These are phyloP conservation scores for Pyrenula aspistea DNA, from an alignment of 495 filamentous ascomycete species.

Conservation along the genomic window DNA sequence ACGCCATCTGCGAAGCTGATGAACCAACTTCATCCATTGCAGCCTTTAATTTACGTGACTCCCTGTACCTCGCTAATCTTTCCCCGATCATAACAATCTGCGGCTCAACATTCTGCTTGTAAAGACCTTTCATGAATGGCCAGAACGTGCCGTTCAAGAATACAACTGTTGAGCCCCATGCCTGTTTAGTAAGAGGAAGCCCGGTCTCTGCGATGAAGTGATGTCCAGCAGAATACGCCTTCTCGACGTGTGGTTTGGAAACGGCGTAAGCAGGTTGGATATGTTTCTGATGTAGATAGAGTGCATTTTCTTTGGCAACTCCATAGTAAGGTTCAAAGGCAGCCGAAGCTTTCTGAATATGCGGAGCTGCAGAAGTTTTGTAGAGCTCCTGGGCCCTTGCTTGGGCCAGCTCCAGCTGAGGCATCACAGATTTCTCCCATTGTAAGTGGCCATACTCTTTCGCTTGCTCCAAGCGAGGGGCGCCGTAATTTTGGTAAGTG, in stretches of 20 bases:
- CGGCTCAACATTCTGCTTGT: slow-evolving; percentile 86
- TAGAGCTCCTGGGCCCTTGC: slow-evolving; percentile 52
- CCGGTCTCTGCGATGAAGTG: slow-evolving; percentile 57
- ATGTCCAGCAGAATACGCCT: slow-evolving; percentile 53
- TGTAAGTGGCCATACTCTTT: slow-evolving; percentile 52
- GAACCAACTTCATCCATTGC: slow-evolving; percentile 43
- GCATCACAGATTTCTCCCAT: slow-evolving; percentile 68
- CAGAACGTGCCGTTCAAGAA: slow-evolving; percentile 65
- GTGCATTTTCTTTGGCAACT: slow-evolving; percentile 42
- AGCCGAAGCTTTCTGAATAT: slow-evolving; percentile 48
- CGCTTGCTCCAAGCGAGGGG: slow-evolving; percentile 56
- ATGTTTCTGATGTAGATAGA: slow-evolving; percentile 56
- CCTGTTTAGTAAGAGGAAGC: slow-evolving; percentile 58
- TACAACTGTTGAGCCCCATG: slow-evolving; percentile 51
- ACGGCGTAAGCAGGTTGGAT: slow-evolving; percentile 65
- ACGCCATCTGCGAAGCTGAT: slow-evolving; percentile 14
- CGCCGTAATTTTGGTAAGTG: slow-evolving; percentile 60
- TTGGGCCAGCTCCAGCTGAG: slow-evolving; percentile 54
- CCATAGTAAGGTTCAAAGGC: slow-evolving; percentile 60
- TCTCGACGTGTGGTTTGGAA: slow-evolving; percentile 60
- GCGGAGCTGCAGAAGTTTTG: slow-evolving; percentile 53
- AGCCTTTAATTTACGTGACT: slow-evolving; percentile 48
- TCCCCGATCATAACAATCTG: slow-evolving; percentile 88
- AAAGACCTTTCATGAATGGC: slow-evolving; percentile 68
- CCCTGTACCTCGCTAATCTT: slow-evolving; percentile 71